Percentiles rank a stretch among this genome's conserved stretches.
These are phyloP conservation scores for Coemansia sp. DNA, from an alignment of 192 early-diverging fungal species.

Conservation along the genomic window DNA sequence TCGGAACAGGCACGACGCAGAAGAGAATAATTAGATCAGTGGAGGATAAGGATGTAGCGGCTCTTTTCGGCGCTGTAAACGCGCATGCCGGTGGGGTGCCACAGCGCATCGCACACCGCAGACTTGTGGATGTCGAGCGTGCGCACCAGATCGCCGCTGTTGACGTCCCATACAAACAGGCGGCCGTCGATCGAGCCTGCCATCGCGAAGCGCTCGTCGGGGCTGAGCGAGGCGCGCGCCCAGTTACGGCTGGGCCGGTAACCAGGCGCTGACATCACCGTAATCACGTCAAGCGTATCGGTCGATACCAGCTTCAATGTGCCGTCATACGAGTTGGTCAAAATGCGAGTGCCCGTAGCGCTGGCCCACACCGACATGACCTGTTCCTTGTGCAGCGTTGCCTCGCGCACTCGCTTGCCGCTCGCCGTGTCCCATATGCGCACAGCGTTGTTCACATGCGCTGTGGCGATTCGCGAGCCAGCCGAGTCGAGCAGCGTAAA, in stretches of 20 bases:
- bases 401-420: conserved; percentile 78
- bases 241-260: conserved; percentile 88
- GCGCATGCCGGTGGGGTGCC: conserved; percentile 61
- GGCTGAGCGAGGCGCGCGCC: conserved; percentile 77
- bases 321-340: conserved; percentile 95
- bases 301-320: conserved; percentile 83
- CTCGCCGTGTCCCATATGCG: conserved; percentile 87
- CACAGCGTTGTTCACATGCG: conserved; percentile 91
- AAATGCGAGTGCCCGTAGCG: conserved; percentile 57
- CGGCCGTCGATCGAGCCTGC: conserved; percentile 81
- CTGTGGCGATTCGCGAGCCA: conserved; percentile 80
- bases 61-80: conserved; percentile 71
- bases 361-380: conserved; percentile 82
- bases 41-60: conserved; percentile 53
- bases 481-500: conserved; percentile 74
- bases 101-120: conserved; percentile 68
- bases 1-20: neutral
- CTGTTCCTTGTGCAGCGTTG: conserved; percentile 85
- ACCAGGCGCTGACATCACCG: conserved; percentile 61
- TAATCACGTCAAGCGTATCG: conserved; percentile 69
- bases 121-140: conserved; percentile 71
- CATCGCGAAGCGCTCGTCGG: conserved; percentile 80
- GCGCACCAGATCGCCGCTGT: conserved; percentile 66
- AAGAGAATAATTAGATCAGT: conserved; percentile 17
- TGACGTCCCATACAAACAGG: conserved; percentile 78